phyloP scores from a whole-genome alignment of 805 yeast genomes.

The Saccharomycopsis fodiens region DNA sequence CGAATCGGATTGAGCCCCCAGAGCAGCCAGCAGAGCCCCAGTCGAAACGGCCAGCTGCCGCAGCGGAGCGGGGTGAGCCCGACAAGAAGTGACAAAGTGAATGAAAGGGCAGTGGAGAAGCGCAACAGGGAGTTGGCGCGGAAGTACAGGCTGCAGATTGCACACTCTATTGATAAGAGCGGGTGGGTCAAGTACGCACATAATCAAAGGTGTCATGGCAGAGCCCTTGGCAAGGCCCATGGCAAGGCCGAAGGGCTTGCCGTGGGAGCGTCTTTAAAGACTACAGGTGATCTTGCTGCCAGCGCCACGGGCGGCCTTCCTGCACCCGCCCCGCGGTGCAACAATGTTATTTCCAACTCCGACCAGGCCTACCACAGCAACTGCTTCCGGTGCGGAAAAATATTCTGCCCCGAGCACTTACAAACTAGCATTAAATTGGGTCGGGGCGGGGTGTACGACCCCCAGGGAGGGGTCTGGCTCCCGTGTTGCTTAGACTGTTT shows the following conservation, averaged over 20 bases:
- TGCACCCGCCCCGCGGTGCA: background rate
- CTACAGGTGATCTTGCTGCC: too few species aligned
- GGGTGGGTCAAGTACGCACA: slow-evolving; percentile 7
- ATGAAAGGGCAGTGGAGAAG: background rate
- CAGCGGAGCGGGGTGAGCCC: too few species aligned
- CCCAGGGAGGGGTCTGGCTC: slow-evolving; percentile 52
- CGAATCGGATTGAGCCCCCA: background rate
- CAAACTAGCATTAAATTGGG: slow-evolving; percentile 44
- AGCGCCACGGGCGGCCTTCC: too few species aligned
- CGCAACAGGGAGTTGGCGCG: background rate
- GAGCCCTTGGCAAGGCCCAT: too few species aligned
- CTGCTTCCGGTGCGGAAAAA: slow-evolving; percentile 46
- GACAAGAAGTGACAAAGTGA: background rate
- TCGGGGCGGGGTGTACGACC: slow-evolving; percentile 39
- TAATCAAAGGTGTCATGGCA: background rate
- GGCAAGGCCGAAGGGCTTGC: too few species aligned
- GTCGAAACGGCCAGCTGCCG: background rate
- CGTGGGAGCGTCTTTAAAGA: too few species aligned
- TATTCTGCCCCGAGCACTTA: slow-evolving; percentile 64
- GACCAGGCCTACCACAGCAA: slow-evolving; percentile 3
- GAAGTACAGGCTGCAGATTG: slow-evolving; percentile 2
- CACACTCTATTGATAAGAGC: slow-evolving; percentile 7
- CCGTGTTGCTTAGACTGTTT: slow-evolving; percentile 65
- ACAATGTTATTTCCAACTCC: background rate
- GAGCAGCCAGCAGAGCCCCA: background rate